Base-by-base conservation (phyloP, 2,329 filamentous ascomycete genomes). In the Corynespora cassiicola region DNA sequence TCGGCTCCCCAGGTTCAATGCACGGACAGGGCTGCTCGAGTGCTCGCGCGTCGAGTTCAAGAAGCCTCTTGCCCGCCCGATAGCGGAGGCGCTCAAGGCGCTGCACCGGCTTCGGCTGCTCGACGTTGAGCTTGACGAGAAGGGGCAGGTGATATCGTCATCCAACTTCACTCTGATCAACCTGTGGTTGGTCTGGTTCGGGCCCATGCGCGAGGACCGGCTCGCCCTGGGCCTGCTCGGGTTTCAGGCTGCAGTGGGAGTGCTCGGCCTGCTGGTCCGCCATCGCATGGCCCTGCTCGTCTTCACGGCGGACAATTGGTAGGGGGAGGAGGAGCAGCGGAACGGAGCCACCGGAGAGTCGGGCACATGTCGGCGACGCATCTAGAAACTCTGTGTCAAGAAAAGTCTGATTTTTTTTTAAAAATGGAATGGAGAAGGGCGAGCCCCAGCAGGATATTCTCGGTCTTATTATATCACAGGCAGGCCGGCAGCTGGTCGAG, bases 101-200 rank as follows among this genome's bases (percentile, higher is more conserved):
- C 75, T 97, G 39, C 80, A 84, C 55, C 77, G 74, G 47, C 62
- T 96, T 39, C 78, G 76, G 45, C 74, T 97, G 34, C 66, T 96
- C 37, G 78, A 81, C 30, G 73, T 96, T 26, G 81, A 77, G 43
- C 79, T 76, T 33, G 84, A 92, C 59, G 75, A 82, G 22, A 72
- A 85, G 37, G 88, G 88, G 7, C 72, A 77, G 51, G 86, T 97
- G 55, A 74, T 82, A 16, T 87, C 94, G 69, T 92, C 85, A 14
- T 90, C 84, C 50, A 99, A 99, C 69, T 79, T 99, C 48, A 99
- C 94, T 7, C 80, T 99, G 31, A 77, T 99, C 52, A 99, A 99
- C 65, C 78, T 99, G 39, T 99, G 92, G 92, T 76, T 99, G 47
- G 88, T 97, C 34, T 95, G 90, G 88, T 86, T 91, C 65, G 94